These are phyloP conservation scores for Penicillium flavigenum DNA, from an alignment of 495 filamentous ascomycete genomes.

Conservation along the genomic window DNA sequence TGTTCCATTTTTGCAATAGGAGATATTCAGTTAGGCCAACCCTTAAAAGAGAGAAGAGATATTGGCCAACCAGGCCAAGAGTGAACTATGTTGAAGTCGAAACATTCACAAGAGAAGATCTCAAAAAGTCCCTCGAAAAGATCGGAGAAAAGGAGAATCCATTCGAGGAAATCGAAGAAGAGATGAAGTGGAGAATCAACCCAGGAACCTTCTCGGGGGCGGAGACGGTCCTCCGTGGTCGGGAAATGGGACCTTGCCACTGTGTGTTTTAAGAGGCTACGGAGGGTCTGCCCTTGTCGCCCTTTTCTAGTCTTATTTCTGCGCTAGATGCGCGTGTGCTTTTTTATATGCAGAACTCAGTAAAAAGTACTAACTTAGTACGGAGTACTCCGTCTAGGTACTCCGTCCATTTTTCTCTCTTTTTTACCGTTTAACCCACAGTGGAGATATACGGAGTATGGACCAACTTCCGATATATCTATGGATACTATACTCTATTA, in stretches of 20 bases:
- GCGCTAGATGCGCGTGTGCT: slow-evolving; percentile 1
- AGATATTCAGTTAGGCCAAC: neutral
- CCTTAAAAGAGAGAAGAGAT: neutral
- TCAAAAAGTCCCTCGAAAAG: neutral
- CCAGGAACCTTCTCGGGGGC: slow-evolving; percentile 6
- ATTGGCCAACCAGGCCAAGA: neutral
- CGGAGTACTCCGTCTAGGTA: neutral
- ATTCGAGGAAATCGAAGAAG: neutral
- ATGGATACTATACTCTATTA: no score
- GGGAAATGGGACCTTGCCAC: neutral
- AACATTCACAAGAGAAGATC: neutral
- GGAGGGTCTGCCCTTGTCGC: no score
- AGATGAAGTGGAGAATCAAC: slow-evolving; percentile 11
- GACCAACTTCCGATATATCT: neutral
- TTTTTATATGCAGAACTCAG: neutral
- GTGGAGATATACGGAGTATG: neutral
- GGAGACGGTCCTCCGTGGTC: slow-evolving; percentile 10
- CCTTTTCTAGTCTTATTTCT: neutral
- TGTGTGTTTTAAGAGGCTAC: neutral
- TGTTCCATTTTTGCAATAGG: slow-evolving; percentile 37
- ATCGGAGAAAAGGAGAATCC: slow-evolving; percentile 1
- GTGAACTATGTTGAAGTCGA: neutral
- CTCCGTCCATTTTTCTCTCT: neutral
- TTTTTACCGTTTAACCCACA: neutral
- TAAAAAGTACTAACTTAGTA: neutral